phyloP scores from a whole-genome alignment of 768 basidiomycete species.

The Podaxis pistillaris region DNA sequence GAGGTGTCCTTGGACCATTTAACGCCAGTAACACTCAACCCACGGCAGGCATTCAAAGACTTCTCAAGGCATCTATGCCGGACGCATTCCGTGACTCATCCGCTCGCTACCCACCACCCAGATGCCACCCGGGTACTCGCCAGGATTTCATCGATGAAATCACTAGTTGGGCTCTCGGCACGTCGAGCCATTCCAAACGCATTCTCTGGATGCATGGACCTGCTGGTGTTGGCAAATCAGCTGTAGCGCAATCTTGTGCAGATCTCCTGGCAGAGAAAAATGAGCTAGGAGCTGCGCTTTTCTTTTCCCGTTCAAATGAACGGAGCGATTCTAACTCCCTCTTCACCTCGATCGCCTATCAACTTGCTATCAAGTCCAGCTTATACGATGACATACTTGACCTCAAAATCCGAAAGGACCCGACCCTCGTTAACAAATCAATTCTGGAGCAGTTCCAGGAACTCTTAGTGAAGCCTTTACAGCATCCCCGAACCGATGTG shows the following conservation, averaged over 20 bases:
- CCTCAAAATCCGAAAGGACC: neutral
- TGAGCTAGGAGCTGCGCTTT: neutral
- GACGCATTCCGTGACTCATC: neutral
- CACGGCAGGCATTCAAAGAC: neutral
- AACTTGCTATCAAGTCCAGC: neutral
- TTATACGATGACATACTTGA: neutral
- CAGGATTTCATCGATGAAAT: neutral
- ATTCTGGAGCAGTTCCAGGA: neutral
- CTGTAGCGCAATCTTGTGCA: neutral
- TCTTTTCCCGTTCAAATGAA: neutral
- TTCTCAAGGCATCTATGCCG: neutral
- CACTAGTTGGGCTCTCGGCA: neutral
- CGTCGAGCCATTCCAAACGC: neutral
- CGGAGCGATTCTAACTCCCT: neutral
- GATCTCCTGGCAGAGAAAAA: neutral
- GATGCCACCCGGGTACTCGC: neutral
- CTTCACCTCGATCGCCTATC: constrained; percentile 1
- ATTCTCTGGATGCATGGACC: constrained; percentile 1
- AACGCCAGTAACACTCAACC: neutral
- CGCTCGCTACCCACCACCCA: neutral
- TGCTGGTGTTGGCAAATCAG: constrained; percentile 1
- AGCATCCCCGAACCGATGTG: neutral
- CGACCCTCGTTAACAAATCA: neutral
- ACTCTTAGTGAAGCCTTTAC: neutral
- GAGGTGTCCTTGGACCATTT: neutral